phyloP scores from a whole-genome alignment of 192 early-diverging fungal genomes.

The Gonapodya prolifera region DNA sequence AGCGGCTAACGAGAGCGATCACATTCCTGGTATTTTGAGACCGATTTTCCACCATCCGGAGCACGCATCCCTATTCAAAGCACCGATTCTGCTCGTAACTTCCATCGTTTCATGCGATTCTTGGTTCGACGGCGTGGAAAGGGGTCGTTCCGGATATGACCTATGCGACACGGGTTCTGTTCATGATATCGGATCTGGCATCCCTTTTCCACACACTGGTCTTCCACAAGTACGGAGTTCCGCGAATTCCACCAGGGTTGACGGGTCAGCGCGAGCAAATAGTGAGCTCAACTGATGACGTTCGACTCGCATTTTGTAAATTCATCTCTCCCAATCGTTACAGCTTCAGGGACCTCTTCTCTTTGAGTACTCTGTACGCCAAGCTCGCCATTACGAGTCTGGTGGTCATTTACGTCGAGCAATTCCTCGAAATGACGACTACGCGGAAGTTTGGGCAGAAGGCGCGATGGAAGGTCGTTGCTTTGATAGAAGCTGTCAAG shows the following conservation, averaged over 20 bases:
- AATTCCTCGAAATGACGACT: background rate
- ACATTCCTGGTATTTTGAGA: background rate
- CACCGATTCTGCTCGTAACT: too few relatives aligned
- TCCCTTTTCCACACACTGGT: background rate
- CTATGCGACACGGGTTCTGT: background rate
- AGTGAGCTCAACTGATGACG: background rate
- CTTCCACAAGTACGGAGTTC: background rate
- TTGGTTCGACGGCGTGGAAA: background rate
- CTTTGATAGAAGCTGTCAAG: background rate
- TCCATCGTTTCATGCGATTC: background rate
- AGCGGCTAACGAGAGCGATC: background rate
- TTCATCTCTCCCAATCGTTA: too few relatives aligned
- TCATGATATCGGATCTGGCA: background rate
- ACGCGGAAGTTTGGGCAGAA: background rate
- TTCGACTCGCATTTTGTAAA: too few relatives aligned
- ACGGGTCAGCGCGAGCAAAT: background rate
- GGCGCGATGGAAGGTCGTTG: background rate
- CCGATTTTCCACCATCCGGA: too few relatives aligned
- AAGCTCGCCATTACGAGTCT: background rate
- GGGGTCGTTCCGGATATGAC: background rate
- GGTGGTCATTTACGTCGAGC: background rate
- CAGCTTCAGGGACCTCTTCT: background rate
- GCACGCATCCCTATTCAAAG: too few relatives aligned
- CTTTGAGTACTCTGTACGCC: background rate
- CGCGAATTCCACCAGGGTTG: background rate